Evolutionary conservation across 345 rosid species (phyloP).

Genomic region (Mallotus nudiflorus): DNA sequence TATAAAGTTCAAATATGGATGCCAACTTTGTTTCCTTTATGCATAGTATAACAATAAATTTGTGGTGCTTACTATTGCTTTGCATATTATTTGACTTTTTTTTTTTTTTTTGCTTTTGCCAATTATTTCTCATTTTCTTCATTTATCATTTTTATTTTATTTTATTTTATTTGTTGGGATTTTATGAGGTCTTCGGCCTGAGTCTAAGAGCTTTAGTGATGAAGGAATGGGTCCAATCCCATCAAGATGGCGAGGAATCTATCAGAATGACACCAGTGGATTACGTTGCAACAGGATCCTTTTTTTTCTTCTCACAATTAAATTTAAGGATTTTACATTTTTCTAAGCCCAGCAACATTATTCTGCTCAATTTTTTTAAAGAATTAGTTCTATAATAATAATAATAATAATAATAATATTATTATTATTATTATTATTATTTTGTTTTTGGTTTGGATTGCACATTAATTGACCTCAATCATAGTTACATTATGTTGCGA

Average conservation of each 20-base stretch:
- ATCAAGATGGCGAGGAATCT: conserved; percentile 54
- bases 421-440: too few species aligned
- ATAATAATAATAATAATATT: too few species aligned
- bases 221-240: conserved; percentile 55
- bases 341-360: too few species aligned
- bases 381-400: too few species aligned
- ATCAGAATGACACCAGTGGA: conserved; percentile 26
- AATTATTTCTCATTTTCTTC: not conserved
- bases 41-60: not conserved
- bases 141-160: too few species aligned
- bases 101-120: not conserved
- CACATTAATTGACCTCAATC: too few species aligned
- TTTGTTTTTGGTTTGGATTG: too few species aligned
- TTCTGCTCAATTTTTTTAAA: too few species aligned
- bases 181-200: conserved; percentile 64
- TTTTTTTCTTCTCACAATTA: not conserved
- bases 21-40: not conserved
- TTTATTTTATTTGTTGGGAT: not conserved
- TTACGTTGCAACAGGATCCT: conserved; percentile 58
- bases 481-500: too few species aligned
- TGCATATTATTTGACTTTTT: conserved; percentile 3
- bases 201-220: conserved; percentile 60
- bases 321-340: too few species aligned
- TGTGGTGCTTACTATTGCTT: conserved; percentile 4
- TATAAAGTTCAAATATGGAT: conserved; percentile 1